These are phyloP conservation scores for Anthracocystis walkeri DNA, from an alignment of 1,284 basidiomycete genomes.

Conservation along the genomic window DNA sequence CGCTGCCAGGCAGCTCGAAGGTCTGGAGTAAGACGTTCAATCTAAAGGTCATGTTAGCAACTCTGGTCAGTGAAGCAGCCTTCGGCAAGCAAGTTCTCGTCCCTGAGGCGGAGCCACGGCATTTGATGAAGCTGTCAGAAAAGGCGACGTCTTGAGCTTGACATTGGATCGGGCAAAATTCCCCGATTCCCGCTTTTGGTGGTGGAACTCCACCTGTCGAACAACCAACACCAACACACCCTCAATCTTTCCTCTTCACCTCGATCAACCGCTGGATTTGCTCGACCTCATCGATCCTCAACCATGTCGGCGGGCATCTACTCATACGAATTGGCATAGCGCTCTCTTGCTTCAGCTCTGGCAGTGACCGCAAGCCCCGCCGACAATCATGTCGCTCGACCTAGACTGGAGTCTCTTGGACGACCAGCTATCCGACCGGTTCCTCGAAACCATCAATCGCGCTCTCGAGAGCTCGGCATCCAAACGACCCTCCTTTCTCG, in stretches of 20 bases:
- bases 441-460: conserved; percentile 83
- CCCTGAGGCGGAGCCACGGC: too few relatives aligned
- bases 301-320: not conserved
- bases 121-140: conserved; percentile 3
- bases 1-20: too few relatives aligned
- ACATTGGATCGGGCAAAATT: not conserved
- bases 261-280: not conserved
- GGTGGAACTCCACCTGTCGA: conserved; percentile 4
- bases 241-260: not conserved
- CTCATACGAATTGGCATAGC: not conserved
- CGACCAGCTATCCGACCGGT: conserved; percentile 77
- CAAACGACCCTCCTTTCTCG: conserved; percentile 88
- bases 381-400: conserved; percentile 70
- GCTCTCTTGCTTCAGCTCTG: too few relatives aligned
- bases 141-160: not conserved
- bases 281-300: not conserved
- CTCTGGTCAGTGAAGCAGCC: too few relatives aligned
- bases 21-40: too few relatives aligned
- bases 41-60: too few relatives aligned
- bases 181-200: conserved; percentile 5
- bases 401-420: conserved; percentile 75
- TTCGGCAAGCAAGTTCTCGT: too few relatives aligned
- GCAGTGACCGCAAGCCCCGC: not conserved
- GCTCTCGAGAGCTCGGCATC: conserved; percentile 76
- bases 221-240: conserved; percentile 7